Percentiles rank a stretch among this genome's conserved stretches.
Conservation (phyloP, 352 stramenopile species). For the Globisporangium echinulatum region DNA sequence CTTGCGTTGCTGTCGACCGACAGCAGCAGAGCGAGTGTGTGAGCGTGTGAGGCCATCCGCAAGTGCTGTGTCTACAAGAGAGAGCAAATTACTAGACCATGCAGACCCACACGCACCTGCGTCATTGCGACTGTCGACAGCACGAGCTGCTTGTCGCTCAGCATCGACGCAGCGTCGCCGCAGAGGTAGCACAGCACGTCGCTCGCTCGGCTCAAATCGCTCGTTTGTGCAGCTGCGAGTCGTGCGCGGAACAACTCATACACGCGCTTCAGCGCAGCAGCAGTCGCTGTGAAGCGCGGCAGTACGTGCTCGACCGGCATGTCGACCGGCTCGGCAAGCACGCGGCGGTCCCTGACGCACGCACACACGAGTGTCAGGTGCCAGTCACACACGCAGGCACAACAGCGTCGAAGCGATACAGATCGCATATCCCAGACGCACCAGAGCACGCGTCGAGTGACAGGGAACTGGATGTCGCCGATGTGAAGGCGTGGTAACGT, state of each 20-base stretch:
- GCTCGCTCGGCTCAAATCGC: neutral
- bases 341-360: conserved; percentile 49
- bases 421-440: conserved; percentile 13
- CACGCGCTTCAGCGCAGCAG: conserved; percentile 41
- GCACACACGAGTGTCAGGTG: neutral
- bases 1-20: conserved; percentile 7
- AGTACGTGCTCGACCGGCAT: conserved; percentile 41
- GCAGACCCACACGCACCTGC: conserved; percentile 13
- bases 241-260: conserved; percentile 21
- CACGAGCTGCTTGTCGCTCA: conserved; percentile 6
- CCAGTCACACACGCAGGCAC: too few relatives aligned
- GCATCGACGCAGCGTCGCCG: conserved; percentile 14
- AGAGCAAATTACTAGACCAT: too few relatives aligned
- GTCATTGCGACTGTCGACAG: conserved; percentile 21
- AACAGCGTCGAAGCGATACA: too few relatives aligned
- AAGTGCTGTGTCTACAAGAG: neutral
- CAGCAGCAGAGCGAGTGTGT: conserved; percentile 3
- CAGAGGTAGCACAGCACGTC: conserved; percentile 36
- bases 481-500: conserved; percentile 32
- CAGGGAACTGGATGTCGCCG: conserved; percentile 58
- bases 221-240: neutral
- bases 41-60: neutral
- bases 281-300: conserved; percentile 37
- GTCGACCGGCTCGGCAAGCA: conserved; percentile 28
- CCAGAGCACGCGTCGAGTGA: conserved; percentile 62